phyloP scores from a whole-genome alignment of 1,139 yeast species.

The Kodamaea sp. region DNA sequence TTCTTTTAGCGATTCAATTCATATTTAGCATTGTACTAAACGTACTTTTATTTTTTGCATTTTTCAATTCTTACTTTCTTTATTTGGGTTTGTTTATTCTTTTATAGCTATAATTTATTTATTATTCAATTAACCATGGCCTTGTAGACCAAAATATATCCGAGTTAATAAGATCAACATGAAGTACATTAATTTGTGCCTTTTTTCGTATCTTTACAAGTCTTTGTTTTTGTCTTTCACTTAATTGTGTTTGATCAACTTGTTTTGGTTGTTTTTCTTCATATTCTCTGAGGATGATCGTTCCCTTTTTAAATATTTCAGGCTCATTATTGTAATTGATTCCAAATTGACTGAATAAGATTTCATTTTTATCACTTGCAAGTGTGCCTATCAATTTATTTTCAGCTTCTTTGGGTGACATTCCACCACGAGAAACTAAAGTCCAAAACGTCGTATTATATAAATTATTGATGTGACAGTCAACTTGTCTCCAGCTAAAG shows the following conservation, averaged over 20 bases:
- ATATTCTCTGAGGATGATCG: slow-evolving; percentile 59
- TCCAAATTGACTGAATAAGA: slow-evolving; percentile 70
- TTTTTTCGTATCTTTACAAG: slow-evolving; percentile 46
- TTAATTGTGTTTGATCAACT: slow-evolving; percentile 18
- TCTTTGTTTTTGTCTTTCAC: slow-evolving; percentile 50
- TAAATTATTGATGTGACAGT: slow-evolving; percentile 91
- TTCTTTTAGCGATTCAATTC: slow-evolving; percentile 33
- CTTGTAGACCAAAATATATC: slow-evolving; percentile 49
- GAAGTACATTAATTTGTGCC: slow-evolving; percentile 43
- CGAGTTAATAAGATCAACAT: slow-evolving; percentile 57
- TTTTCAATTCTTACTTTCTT: slow-evolving; percentile 5
- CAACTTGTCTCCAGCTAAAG: slow-evolving; percentile 93
- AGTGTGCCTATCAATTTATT: slow-evolving; percentile 67
- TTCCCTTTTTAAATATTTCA: slow-evolving; percentile 84
- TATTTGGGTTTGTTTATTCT: slow-evolving; percentile 1
- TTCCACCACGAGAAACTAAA: slow-evolving; percentile 64
- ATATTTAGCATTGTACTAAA: slow-evolving; percentile 15
- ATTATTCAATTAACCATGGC: slow-evolving; percentile 28
- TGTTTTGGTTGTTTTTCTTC: slow-evolving; percentile 9
- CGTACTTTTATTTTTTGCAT: slow-evolving; percentile 7
- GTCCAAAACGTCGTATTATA: slow-evolving; percentile 95
- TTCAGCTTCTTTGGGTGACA: slow-evolving; percentile 78
- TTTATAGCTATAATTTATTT: background rate
- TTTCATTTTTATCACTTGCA: slow-evolving; percentile 82
- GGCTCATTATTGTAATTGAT: slow-evolving; percentile 89